A percentile compares a stretch with the other conserved stretches of the same genome.
These are phyloP conservation scores for Pseudocercospora pini-densiflorae DNA, from an alignment of 2,329 filamentous ascomycete genomes.

Conservation along the genomic window DNA sequence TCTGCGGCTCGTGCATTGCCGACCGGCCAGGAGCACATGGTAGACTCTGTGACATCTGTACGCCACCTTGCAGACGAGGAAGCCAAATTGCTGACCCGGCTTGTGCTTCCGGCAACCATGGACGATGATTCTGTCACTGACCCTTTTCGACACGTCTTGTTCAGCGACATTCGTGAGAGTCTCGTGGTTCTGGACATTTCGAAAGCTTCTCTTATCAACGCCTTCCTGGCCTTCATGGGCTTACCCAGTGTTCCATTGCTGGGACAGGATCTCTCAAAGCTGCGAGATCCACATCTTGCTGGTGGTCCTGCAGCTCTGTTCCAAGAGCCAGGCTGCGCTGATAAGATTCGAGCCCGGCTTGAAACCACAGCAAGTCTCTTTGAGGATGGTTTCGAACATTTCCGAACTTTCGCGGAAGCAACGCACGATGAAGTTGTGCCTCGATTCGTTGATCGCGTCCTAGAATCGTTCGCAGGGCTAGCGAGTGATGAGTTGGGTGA, in stretches of 20 bases:
- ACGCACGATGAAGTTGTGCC: not conserved
- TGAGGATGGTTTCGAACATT: slow-evolving; percentile 13
- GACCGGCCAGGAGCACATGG: not conserved
- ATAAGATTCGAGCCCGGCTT: not conserved
- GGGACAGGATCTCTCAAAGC: not conserved
- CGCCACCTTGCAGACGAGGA: slow-evolving; percentile 55
- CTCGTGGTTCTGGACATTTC: slow-evolving; percentile 48
- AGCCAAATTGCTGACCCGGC: slow-evolving; percentile 33
- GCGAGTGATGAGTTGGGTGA: slow-evolving; percentile 25
- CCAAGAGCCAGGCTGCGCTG: too few relatives aligned
- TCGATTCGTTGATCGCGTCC: slow-evolving; percentile 49
- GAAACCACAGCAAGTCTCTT: slow-evolving; percentile 20
- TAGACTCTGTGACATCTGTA: not conserved
- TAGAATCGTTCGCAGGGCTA: slow-evolving; percentile 62
- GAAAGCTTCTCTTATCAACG: slow-evolving; percentile 62
- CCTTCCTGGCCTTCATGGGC: slow-evolving; percentile 58
- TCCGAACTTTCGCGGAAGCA: not conserved
- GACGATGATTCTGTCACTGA: slow-evolving; percentile 71
- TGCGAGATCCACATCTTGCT: slow-evolving; percentile 19
- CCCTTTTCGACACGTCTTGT: slow-evolving; percentile 80
- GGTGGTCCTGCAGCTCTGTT: not conserved
- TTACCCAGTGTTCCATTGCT: slow-evolving; percentile 58
- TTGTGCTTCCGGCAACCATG: slow-evolving; percentile 59
- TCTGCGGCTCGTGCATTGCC: not conserved
- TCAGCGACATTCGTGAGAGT: slow-evolving; percentile 71